These are phyloP conservation scores for Termitomyces sp. DNA, from an alignment of 768 basidiomycete species.

Conservation along the genomic window DNA sequence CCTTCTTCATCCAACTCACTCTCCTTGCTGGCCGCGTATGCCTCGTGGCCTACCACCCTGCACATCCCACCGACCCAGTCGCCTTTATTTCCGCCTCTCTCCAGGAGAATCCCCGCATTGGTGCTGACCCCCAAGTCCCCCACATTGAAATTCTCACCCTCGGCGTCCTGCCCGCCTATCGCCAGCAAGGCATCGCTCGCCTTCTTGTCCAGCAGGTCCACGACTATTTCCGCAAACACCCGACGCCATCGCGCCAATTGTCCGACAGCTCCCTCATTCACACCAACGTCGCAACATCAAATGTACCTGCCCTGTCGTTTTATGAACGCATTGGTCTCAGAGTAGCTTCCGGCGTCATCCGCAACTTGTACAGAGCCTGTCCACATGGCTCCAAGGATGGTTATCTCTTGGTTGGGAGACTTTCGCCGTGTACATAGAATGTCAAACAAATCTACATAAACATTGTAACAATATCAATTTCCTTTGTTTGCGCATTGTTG, in stretches of 20 bases:
- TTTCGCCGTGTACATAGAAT: conserved; percentile 14
- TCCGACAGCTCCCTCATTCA: conserved; percentile 26
- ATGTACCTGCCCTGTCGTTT: conserved; percentile 34
- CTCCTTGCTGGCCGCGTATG: conserved; percentile 34
- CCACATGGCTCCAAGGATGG: conserved; percentile 35
- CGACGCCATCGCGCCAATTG: conserved; percentile 14
- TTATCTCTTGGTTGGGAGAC: conserved; percentile 33
- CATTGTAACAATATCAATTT: neutral
- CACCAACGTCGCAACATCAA: conserved; percentile 42
- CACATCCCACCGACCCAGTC: conserved; percentile 25
- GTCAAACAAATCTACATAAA: too few species aligned
- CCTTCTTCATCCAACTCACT: conserved; percentile 44
- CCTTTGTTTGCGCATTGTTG: neutral
- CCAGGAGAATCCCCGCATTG: conserved; percentile 20
- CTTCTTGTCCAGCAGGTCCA: conserved; percentile 32
- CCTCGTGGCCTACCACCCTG: conserved; percentile 31
- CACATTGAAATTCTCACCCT: conserved; percentile 48
- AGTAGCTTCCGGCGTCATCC: conserved; percentile 26
- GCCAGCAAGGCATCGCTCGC: conserved; percentile 36
- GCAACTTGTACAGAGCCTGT: conserved; percentile 32
- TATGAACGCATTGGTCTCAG: conserved; percentile 39
- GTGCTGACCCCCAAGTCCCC: conserved; percentile 7
- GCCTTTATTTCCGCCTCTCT: conserved; percentile 40
- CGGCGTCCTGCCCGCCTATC: conserved; percentile 42
- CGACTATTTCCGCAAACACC: conserved; percentile 22